phyloP scores from a whole-genome alignment of 352 stramenopile species.

The Chrysophaeum taylorii region DNA sequence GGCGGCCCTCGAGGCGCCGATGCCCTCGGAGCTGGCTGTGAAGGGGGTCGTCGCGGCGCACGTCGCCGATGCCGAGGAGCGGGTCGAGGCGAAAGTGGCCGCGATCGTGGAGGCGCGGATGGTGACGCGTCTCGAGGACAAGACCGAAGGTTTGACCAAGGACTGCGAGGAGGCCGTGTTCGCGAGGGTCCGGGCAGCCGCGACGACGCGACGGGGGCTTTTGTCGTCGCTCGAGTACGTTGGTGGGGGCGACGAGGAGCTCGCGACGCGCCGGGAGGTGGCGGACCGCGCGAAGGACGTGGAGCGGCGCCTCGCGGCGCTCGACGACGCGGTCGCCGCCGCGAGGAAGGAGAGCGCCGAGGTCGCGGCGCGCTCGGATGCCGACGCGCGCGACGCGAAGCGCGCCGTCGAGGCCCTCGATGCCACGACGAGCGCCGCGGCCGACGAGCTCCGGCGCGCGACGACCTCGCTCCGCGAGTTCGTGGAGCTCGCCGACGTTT shows the following conservation, averaged over 20 bases:
- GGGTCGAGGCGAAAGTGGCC: neutral
- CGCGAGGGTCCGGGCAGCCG: neutral
- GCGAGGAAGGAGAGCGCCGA: neutral
- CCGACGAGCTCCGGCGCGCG: neutral
- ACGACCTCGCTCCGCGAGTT: neutral
- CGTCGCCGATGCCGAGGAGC: neutral
- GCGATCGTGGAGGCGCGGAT: neutral
- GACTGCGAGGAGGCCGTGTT: neutral
- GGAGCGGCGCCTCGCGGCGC: neutral
- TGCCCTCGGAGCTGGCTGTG: neutral
- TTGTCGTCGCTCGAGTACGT: neutral
- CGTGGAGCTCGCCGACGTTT: neutral
- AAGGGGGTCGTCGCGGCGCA: neutral
- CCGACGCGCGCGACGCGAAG: neutral
- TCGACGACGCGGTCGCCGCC: neutral
- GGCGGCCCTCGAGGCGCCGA: neutral
- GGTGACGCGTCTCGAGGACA: neutral
- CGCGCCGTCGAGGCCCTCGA: neutral
- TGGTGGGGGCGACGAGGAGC: neutral
- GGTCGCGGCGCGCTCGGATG: neutral
- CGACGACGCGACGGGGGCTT: neutral
- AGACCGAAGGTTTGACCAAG: neutral
- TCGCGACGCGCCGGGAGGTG: neutral
- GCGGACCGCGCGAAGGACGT: neutral
- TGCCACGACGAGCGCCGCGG: neutral